These are phyloP conservation scores for Tephrocybe sp. DNA, from an alignment of 768 basidiomycete genomes.

Conservation along the genomic window DNA sequence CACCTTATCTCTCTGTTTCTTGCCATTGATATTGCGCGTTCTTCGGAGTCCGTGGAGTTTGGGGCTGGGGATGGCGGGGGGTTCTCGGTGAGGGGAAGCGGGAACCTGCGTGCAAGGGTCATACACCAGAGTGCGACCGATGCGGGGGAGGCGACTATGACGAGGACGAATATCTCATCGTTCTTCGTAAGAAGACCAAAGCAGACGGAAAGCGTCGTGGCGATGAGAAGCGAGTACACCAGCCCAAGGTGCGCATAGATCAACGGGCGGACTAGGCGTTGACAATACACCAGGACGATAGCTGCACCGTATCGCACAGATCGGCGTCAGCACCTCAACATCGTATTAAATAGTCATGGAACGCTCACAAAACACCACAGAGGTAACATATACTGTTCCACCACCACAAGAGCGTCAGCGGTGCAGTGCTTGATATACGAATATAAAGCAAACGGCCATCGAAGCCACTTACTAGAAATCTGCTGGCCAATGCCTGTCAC, in stretches of 20 bases:
- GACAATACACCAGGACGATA: neutral
- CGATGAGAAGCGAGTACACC: neutral
- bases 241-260: neutral
- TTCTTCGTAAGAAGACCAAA: neutral
- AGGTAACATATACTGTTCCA: conserved; percentile 10
- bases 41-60: too few species aligned
- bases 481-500: conserved; percentile 22
- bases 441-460: too few species aligned
- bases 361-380: conserved; percentile 7
- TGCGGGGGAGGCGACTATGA: neutral
- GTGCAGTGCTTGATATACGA: too few species aligned
- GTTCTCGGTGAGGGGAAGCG: neutral
- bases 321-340: too few species aligned
- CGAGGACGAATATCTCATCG: neutral
- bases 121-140: neutral
- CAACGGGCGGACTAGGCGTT: neutral
- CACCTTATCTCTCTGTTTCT: neutral
- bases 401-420: too few species aligned
- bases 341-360: too few species aligned
- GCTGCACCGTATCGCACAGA: neutral
- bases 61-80: neutral
- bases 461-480: conserved; percentile 16
- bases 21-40: neutral
- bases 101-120: neutral
- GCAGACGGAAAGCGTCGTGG: neutral